Conservation (phyloP, 306 rosid species). For the Rosa chinensis region DNA sequence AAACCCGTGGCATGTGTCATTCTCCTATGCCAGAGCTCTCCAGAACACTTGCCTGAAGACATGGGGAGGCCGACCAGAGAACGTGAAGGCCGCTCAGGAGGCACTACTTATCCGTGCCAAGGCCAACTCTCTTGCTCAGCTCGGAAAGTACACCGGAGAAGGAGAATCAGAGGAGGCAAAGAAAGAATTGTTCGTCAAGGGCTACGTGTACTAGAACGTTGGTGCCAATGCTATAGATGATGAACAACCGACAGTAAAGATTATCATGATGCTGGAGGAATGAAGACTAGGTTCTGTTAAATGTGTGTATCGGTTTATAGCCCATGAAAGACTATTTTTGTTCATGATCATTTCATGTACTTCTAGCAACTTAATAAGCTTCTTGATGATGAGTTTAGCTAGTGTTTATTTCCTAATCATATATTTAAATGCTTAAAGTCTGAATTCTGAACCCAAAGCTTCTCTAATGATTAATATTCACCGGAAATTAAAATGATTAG, state of each 20-base stretch:
- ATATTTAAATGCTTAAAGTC: constrained; percentile 22
- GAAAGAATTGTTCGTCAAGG: constrained; percentile 79
- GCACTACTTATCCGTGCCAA: constrained; percentile 72
- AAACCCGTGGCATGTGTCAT: constrained; percentile 97
- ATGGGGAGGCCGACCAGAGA: constrained; percentile 91
- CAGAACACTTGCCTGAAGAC: constrained; percentile 89
- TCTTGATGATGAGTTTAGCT: constrained; percentile 50
- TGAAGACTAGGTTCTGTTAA: constrained; percentile 35
- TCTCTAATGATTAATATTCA: not conserved
- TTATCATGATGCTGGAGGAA: constrained; percentile 23
- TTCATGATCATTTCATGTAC: constrained; percentile 42
- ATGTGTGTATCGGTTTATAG: constrained; percentile 48
- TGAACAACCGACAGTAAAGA: constrained; percentile 24
- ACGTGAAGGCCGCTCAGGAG: constrained; percentile 86
- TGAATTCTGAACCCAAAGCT: not conserved
- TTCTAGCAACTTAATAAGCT: constrained; percentile 48
- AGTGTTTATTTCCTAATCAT: constrained; percentile 30
- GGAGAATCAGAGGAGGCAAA: constrained; percentile 93
- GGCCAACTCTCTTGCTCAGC: constrained; percentile 93
- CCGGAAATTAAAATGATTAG: not conserved
- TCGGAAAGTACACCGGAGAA: constrained; percentile 87
- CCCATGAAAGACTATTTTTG: constrained; percentile 71
- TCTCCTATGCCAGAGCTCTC: constrained; percentile 97
- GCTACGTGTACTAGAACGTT: constrained; percentile 65
- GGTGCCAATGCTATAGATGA: constrained; percentile 16